These are phyloP conservation scores for Ceratobasidium sp. DNA, from an alignment of 1,284 basidiomycete genomes.

Conservation along the genomic window DNA sequence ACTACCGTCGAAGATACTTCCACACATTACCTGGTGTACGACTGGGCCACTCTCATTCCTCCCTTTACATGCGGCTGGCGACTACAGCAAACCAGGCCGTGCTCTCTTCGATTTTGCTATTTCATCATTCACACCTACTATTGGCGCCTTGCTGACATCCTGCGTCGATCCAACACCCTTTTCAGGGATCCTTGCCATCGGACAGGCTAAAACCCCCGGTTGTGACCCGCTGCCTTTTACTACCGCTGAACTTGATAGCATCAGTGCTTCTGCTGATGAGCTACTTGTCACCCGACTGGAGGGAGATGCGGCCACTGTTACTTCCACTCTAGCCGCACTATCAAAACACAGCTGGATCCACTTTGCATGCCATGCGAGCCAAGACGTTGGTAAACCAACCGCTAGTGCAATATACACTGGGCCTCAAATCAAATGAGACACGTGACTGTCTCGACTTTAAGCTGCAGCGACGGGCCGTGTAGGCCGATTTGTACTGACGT, in stretches of 20 bases:
- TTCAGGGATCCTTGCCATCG: conserved; percentile 5
- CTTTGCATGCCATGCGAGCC: conserved; percentile 35
- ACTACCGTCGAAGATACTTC: conserved; percentile 12
- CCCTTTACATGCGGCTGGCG: conserved; percentile 58
- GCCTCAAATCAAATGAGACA: neutral
- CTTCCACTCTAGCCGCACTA: neutral
- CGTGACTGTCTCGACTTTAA: neutral
- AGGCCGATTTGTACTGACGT: neutral
- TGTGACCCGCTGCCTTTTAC: neutral
- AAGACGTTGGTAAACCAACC: neutral
- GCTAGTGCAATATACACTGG: neutral
- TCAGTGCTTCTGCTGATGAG: neutral
- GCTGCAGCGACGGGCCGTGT: neutral
- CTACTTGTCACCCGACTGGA: neutral
- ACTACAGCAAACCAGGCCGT: conserved; percentile 5
- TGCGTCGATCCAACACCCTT: neutral
- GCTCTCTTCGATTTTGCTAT: conserved; percentile 50
- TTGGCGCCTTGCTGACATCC: conserved; percentile 13
- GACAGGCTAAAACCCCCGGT: neutral
- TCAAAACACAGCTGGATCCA: conserved; percentile 8
- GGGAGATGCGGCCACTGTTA: neutral
- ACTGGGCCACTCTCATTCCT: conserved; percentile 57
- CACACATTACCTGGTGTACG: conserved; percentile 57
- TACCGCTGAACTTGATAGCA: neutral
- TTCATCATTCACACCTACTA: conserved; percentile 54